Evolutionary conservation across 176 grass and related monocot genomes (phyloP), one percentile per base, ranked within the genome.

Genomic region (Juncus inflexus): DNA sequence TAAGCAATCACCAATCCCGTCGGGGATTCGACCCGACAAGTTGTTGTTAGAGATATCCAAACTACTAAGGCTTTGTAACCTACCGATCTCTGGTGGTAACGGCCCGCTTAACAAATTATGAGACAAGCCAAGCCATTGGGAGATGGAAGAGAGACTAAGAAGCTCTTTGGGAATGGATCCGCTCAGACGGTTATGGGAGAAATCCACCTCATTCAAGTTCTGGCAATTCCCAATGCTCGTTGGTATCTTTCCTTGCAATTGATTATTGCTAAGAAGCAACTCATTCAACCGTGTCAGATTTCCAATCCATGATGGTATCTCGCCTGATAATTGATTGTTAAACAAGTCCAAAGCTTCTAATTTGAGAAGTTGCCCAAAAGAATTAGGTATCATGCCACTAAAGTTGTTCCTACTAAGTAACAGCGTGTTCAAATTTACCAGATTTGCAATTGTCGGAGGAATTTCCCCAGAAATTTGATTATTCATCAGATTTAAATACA

Each of bases 1-100:
- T 35, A 77, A 56, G 72, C 89, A 94, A n/a, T 58, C 35, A 13
- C 89, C 89, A 15, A 94, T 78, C 2, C 71, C 69, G n/a, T 85
- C 81, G 0, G 89, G 89, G 62, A 94, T 85, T 68, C 60, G 55
- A 3, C 78, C 81, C 42, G 87, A 94, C 40, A 94, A 50, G 72
- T 77, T 76, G 60, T 94, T 94, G 78, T 85, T 76, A 50, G 87
- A 82, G n/a, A 85, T 67, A 69, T 87, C 87, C 35, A 94, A 84
- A 10, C 78, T 76, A 35, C 78, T 51, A 66, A 94, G 85, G 50
- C 73, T 77, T 41, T 82, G 67, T 7, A 84, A 78, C 2, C 70
- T 35, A 70, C 81, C 86, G 61, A 94, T 78, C 3, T 94, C 84
- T 12, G 76, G 84, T 7, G 89, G 89, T 53, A 94, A 82, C 70